Evolutionary conservation across 148 eudicot genomes (phyloP).

Genomic region (Cornus kousa): DNA sequence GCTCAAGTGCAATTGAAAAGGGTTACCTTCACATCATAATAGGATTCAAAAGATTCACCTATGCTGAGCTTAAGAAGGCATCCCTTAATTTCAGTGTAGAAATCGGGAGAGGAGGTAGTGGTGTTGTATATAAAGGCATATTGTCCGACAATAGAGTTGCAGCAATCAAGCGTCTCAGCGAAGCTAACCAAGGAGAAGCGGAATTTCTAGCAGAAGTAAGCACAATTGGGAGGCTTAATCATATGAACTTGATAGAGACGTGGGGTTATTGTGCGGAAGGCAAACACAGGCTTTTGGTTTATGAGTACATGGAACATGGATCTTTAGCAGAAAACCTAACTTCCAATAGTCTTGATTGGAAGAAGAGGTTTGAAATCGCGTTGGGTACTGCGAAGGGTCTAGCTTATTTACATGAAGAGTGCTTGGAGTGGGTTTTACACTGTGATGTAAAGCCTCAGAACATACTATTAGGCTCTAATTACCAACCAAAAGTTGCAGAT

Average conservation of each 20-base stretch:
- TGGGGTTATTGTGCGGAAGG: background rate
- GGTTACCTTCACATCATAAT: background rate
- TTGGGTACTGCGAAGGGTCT: background rate
- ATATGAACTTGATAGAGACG: background rate
- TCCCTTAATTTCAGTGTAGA: background rate
- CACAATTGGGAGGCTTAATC: background rate
- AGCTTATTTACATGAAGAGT: conserved; percentile 3
- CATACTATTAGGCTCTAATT: background rate
- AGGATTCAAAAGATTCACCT: background rate
- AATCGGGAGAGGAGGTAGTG: background rate
- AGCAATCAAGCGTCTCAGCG: background rate
- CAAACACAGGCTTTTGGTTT: background rate
- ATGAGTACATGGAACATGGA: background rate
- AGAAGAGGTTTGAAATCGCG: background rate
- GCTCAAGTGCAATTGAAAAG: background rate
- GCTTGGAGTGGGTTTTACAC: conserved; percentile 1
- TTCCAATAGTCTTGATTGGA: background rate
- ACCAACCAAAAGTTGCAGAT: background rate
- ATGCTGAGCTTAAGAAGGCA: background rate
- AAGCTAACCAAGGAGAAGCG: conserved; percentile 4
- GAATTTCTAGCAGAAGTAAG: background rate
- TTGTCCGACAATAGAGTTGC: background rate
- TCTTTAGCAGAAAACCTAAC: background rate
- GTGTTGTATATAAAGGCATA: background rate
- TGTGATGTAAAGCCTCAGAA: conserved; percentile 1